Base-by-base conservation (phyloP, 306 rosid species). In the Cicer judaicum region DNA sequence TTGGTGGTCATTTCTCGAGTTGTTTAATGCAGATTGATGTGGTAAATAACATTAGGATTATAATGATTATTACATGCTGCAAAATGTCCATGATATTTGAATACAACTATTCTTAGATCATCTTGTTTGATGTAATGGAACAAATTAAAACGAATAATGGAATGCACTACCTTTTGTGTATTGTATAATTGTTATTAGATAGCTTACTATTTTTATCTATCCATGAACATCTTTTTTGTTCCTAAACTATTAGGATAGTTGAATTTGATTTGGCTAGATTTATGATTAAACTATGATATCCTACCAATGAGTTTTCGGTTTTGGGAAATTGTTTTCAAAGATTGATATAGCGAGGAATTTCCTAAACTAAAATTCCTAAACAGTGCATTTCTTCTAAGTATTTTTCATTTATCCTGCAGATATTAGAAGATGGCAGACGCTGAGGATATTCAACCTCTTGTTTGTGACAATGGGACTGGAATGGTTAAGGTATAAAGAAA, bases 381-480 rank as follows among this genome's bases (percentile, higher is more conserved):
- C 6, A 14, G 61, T 15, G 5, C 40, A 21, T 16, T 40, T 83
- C 19, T 56, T 14, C 13, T 70, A 39, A 88, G 55, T 60, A 63
- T 49, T 21, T 36, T 13, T 47, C 56, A 61, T 70, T 54, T 62
- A 43, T 76, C 75, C 47, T 10, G 59, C 81, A 84, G 90, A 80
- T 70, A 43, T 61, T 77, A 84, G 82, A 90, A 86, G 86, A 94
- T 94, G 99, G 95, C 99, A 82, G 99, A 94, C 14, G 75, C 84
- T 18, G 99, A 94, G 92, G 99, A 94, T 72, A 90, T 94, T 81
- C 99, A 94, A 76, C 99, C 99, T n/a, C 97, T 94, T 36, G 99
- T 94, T 46, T 94, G 99, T 56, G 99, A 94, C 82, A 94, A 94
- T 82, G 99, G 99, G 83, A 94, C 99, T 2, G 99, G 99, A 92